These are phyloP conservation scores for Xerocomellus amylosporus DNA, from an alignment of 768 basidiomycete species.

Conservation along the genomic window DNA sequence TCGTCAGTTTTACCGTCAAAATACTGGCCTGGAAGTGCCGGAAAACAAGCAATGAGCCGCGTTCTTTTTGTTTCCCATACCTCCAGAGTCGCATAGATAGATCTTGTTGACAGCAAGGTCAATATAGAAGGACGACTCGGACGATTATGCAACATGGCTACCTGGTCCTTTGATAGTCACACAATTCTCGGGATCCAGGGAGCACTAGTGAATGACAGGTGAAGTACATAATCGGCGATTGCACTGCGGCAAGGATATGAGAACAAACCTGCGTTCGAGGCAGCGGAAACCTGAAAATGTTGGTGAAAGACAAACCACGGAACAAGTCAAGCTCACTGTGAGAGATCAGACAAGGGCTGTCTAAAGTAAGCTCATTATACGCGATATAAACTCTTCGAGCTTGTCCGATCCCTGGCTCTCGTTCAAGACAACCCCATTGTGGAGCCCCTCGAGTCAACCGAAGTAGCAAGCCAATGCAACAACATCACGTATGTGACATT, in stretches of 20 bases:
- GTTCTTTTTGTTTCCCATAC: conserved; percentile 31
- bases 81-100: conserved; percentile 86
- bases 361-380: conserved; percentile 29
- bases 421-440: conserved; percentile 55
- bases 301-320: conserved; percentile 85
- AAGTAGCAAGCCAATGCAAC: conserved; percentile 87
- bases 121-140: conserved; percentile 21
- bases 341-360: neutral
- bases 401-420: conserved; percentile 81
- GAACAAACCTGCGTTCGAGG: conserved; percentile 80
- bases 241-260: neutral
- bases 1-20: conserved; percentile 94
- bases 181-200: conserved; percentile 70
- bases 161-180: conserved; percentile 74
- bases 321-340: conserved; percentile 72
- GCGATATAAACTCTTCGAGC: conserved; percentile 81
- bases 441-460: conserved; percentile 88
- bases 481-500: conserved; percentile 87
- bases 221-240: neutral
- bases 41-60: neutral
- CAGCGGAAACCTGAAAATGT: conserved; percentile 92
- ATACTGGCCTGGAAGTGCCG: conserved; percentile 59
- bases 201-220: conserved; percentile 96
- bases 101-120: conserved; percentile 47
- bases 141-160: conserved; percentile 23